Conservation (phyloP, 805 yeast species). For the Cyberlindnera maclurae region DNA sequence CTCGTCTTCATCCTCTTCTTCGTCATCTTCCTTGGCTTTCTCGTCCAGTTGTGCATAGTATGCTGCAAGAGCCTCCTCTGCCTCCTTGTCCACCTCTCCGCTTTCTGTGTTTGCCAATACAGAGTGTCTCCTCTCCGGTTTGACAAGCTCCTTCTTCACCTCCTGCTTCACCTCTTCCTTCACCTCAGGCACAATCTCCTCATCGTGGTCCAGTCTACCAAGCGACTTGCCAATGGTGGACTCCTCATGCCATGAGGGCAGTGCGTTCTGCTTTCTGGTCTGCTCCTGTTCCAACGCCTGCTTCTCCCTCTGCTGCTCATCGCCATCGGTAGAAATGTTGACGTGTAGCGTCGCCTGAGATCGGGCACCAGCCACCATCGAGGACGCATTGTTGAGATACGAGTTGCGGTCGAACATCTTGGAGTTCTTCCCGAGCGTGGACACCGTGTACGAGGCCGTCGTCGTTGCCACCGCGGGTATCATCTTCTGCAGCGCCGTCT, state of each 20-base stretch:
- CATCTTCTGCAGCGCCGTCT: conserved; percentile 70
- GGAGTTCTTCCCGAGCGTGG: conserved; percentile 36
- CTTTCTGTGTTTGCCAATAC: conserved; percentile 14
- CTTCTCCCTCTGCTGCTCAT: conserved; percentile 58
- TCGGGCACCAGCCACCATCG: conserved; percentile 49
- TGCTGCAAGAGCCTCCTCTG: conserved; percentile 22
- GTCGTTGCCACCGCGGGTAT: conserved; percentile 77
- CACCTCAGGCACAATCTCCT: conserved; percentile 35
- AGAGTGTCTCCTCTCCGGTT: conserved; percentile 19
- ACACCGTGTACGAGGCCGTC: conserved; percentile 60
- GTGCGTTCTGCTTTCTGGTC: conserved; percentile 82
- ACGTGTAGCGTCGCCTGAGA: conserved; percentile 86
- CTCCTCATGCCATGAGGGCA: conserved; percentile 94
- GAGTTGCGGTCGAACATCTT: conserved; percentile 35
- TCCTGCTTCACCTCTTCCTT: conserved; percentile 17
- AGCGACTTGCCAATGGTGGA: conserved; percentile 77
- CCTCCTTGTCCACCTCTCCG: conserved; percentile 16
- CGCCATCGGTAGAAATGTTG: conserved; percentile 73
- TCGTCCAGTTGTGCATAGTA: conserved; percentile 23
- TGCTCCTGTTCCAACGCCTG: conserved; percentile 59
- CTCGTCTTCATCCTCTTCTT: conserved; percentile 20
- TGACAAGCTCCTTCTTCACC: conserved; percentile 39
- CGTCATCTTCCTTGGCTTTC: conserved; percentile 22
- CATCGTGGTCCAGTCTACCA: conserved; percentile 50
- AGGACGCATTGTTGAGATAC: conserved; percentile 31